Percentiles rank a stretch among this genome's conserved stretches.
Evolutionary conservation across 768 basidiomycete species (phyloP).

Genomic region (Auriculariales sp.): DNA sequence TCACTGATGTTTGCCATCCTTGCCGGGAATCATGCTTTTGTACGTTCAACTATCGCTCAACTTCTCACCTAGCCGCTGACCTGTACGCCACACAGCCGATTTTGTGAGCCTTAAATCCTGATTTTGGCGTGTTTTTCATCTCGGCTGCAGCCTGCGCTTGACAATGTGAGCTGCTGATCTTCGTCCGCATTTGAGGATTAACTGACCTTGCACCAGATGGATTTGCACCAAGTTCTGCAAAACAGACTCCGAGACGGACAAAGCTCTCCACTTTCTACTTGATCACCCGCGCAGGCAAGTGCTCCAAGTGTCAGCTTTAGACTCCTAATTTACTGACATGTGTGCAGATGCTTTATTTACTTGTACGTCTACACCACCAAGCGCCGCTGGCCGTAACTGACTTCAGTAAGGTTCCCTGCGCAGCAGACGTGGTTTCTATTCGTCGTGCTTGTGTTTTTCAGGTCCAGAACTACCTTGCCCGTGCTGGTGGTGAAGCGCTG

Average conservation of each 20-base stretch:
- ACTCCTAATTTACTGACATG: not conserved
- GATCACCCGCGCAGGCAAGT: constrained; percentile 68
- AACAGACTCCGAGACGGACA: constrained; percentile 40
- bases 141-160: constrained; percentile 51
- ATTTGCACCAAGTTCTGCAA: constrained; percentile 45
- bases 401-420: constrained; percentile 44
- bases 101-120: constrained; percentile 36
- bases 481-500: not conserved
- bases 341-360: constrained; percentile 65
- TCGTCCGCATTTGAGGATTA: not conserved
- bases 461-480: constrained; percentile 29
- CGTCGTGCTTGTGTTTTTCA: constrained; percentile 48
- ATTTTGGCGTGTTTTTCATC: not conserved
- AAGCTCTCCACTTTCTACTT: constrained; percentile 81
- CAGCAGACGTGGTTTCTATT: constrained; percentile 90
- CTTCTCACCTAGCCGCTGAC: not conserved
- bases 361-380: constrained; percentile 25
- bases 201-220: constrained; percentile 44
- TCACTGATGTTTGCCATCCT: constrained; percentile 61
- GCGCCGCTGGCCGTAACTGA: too few relatives aligned
- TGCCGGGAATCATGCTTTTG: constrained; percentile 88
- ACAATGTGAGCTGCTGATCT: constrained; percentile 45
- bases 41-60: constrained; percentile 29
- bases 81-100: constrained; percentile 42
- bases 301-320: constrained; percentile 13